Percentiles rank a stretch among this genome's conserved stretches.
These are phyloP conservation scores for Fusarium miscanthi DNA, from an alignment of 2,329 filamentous ascomycete species.

Conservation along the genomic window DNA sequence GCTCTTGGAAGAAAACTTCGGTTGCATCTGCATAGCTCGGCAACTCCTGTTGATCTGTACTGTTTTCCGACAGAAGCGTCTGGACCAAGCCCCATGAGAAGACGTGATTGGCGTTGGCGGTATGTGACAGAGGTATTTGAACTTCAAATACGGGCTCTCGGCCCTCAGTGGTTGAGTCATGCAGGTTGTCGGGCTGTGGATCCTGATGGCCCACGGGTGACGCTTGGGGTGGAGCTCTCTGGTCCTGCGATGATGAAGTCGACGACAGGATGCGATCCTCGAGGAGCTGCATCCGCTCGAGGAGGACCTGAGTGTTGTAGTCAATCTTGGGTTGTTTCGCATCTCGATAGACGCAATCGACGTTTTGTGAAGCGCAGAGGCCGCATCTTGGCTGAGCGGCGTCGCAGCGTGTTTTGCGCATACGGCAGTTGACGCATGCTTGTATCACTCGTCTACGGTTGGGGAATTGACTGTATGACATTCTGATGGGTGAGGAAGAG, in stretches of 20 bases:
- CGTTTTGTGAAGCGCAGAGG: slow-evolving; percentile 43
- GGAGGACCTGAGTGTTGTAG: slow-evolving; percentile 44
- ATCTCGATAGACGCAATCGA: slow-evolving; percentile 47
- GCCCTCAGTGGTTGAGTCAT: not conserved
- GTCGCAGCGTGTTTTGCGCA: slow-evolving; percentile 48
- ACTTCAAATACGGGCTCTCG: slow-evolving; percentile 6
- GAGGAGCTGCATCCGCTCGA: slow-evolving; percentile 47
- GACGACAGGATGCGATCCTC: slow-evolving; percentile 41
- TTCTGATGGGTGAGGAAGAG: not conserved
- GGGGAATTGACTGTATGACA: slow-evolving; percentile 20
- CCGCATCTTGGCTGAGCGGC: slow-evolving; percentile 46
- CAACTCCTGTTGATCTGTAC: not conserved
- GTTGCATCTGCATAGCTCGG: slow-evolving; percentile 4
- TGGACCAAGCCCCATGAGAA: slow-evolving; percentile 17
- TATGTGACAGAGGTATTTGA: slow-evolving; percentile 24
- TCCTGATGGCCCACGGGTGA: not conserved
- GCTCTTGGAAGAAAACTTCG: slow-evolving; percentile 19
- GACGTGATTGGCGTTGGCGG: slow-evolving; percentile 33
- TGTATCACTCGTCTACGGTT: slow-evolving; percentile 31
- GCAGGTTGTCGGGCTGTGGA: not conserved
- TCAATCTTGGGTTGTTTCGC: slow-evolving; percentile 45
- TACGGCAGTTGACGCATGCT: slow-evolving; percentile 46
- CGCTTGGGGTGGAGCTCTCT: accelerated
- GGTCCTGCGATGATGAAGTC: accelerated
- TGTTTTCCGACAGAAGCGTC: not conserved